Evolutionary conservation across 345 rosid genomes (phyloP).

Genomic region (Moricandia arvensis): DNA sequence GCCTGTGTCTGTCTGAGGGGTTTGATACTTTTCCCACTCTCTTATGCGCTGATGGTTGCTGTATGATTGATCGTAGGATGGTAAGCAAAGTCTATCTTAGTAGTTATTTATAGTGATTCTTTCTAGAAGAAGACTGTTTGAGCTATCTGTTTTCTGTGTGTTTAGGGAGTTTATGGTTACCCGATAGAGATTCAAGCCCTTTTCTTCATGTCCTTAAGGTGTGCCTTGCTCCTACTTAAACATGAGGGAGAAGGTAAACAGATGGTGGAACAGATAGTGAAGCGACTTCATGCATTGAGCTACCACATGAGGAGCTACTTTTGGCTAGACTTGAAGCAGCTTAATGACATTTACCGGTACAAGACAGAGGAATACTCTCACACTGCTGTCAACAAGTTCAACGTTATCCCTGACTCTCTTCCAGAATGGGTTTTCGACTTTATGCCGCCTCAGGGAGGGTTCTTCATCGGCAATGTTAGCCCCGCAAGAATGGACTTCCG

Average conservation of each 20-base stretch:
- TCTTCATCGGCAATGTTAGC: constrained; percentile 89
- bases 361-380: constrained; percentile 98
- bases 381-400: constrained; percentile 93
- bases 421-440: constrained; percentile 96
- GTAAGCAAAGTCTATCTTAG: constrained; percentile 43
- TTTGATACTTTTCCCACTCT: constrained; percentile 96
- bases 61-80: constrained; percentile 99
- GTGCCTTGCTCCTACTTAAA: constrained; percentile 79
- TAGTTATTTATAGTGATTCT: not conserved
- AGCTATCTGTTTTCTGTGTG: constrained; percentile 2
- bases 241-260: constrained; percentile 90
- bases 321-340: constrained; percentile 94
- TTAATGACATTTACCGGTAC: constrained; percentile 85
- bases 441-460: constrained; percentile 83
- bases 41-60: constrained; percentile 96
- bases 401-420: constrained; percentile 94
- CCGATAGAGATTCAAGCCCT: constrained; percentile 96
- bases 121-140: not conserved
- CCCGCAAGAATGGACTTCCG: constrained; percentile 97
- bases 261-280: constrained; percentile 77
- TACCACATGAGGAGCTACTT: constrained; percentile 88
- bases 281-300: constrained; percentile 90
- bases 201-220: constrained; percentile 88
- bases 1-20: constrained; percentile 90
- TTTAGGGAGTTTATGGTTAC: constrained; percentile 93